A percentile compares a stretch with the other conserved stretches of the same genome.
These are phyloP conservation scores for Blastobotrys persicus DNA, from an alignment of 1,139 yeast species.

Conservation along the genomic window DNA sequence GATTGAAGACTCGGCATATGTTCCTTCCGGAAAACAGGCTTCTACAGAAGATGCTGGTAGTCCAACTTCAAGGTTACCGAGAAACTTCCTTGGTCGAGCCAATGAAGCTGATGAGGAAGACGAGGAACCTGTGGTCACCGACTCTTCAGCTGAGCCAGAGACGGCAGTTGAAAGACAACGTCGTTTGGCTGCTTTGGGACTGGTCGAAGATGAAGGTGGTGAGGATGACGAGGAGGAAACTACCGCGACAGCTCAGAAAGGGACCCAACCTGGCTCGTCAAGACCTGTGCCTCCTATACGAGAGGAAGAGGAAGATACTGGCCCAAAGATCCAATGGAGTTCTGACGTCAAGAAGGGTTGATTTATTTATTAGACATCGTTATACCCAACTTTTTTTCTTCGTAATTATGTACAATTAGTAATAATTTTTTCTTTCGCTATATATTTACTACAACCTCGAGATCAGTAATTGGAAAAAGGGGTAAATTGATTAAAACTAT, in stretches of 20 bases:
- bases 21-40: not conserved
- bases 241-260: not conserved
- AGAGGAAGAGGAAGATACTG: conserved; percentile 24
- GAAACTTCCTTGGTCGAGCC: conserved; percentile 23
- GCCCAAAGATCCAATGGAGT: conserved; percentile 23
- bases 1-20: not conserved
- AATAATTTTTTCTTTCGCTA: conserved; percentile 1
- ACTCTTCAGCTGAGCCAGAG: conserved; percentile 31
- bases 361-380: conserved; percentile 1
- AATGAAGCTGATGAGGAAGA: conserved; percentile 33
- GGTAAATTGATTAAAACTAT: conserved; percentile 10
- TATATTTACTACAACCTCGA: not conserved
- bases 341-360: conserved; percentile 19
- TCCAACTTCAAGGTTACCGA: conserved; percentile 17
- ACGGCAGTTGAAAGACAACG: conserved; percentile 61
- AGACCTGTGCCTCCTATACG: conserved; percentile 16
- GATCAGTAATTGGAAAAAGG: not conserved
- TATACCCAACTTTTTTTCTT: not conserved
- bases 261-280: not conserved
- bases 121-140: conserved; percentile 23
- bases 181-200: conserved; percentile 79
- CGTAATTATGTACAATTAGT: conserved; percentile 8
- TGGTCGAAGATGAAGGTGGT: conserved; percentile 43
- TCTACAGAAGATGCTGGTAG: conserved; percentile 1
- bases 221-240: conserved; percentile 27